Evolutionary conservation across 345 rosid species (phyloP), one percentile per base, ranked within the genome.

Genomic region (Citropsis articulata): DNA sequence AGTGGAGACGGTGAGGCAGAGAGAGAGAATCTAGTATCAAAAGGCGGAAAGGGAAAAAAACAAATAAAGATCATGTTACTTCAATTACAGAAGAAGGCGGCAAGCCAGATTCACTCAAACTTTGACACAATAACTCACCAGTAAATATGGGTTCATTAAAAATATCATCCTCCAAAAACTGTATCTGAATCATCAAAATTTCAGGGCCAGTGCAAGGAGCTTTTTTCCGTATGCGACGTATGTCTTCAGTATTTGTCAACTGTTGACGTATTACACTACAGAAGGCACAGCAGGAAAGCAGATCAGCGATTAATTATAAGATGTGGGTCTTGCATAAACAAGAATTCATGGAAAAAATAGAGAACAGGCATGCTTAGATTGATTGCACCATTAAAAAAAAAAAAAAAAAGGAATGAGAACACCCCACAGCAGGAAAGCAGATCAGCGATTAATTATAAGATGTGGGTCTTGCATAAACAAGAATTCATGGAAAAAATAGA

Each of bases 121-220:
- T 75, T 76, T 36, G 75, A 78, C 77, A 66, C 24, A 73, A 79
- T 25, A 61, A 83, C 95, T 89, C 85, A 97, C 99, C 98, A 35
- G 94, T 86, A 74, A 90, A 83, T 80, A 88, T 71, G 21, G 92
- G 84, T 83, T 89, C 95, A 72, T 71, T 80, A 72, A 91, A 94
- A 67, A 92, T 87, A 62, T 90, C 95, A 68, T 87, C 94, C 84
- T 88, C 98, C 84, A 91, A 77, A 79, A 88, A 90, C 75, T 88
- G 97, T 75, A 97, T 89, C 86, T 87, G 93, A 81, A 97, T 90
- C 92, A 88, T 89, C 81, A 90, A 73, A 84, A 94, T 93, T 86
- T 97, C 99, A 69, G 91, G 72, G 74, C 85, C 77, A 72, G 98
- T 97, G 86, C 99, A 97, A 71, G 99, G 99, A n/a, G 99, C 99